A percentile compares a stretch with the other conserved stretches of the same genome.
phyloP scores from a whole-genome alignment of 352 stramenopile species.

The Salisapilia sapeloensis region DNA sequence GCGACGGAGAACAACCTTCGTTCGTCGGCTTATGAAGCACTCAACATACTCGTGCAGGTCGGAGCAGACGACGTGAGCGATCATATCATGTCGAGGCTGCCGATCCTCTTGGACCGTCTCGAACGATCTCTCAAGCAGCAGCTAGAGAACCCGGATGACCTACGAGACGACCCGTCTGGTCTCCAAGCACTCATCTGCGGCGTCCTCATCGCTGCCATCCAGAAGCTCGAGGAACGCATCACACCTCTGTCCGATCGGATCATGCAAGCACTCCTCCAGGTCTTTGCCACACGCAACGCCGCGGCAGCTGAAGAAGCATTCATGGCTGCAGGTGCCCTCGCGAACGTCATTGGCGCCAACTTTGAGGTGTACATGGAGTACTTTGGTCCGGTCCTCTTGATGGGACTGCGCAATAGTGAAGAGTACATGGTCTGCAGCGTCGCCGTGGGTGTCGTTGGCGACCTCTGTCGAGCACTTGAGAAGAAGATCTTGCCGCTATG shows the following conservation, averaged over 20 bases:
- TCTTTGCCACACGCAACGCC: constrained; percentile 88
- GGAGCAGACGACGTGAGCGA: constrained; percentile 53
- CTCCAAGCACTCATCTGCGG: constrained; percentile 80
- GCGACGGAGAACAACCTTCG: constrained; percentile 83
- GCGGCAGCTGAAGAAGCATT: constrained; percentile 93
- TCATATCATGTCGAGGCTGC: constrained; percentile 67
- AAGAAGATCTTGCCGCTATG: constrained; percentile 84
- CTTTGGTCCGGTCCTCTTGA: constrained; percentile 85
- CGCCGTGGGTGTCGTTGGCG: constrained; percentile 88
- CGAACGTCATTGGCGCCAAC: constrained; percentile 85
- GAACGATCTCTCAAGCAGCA: constrained; percentile 46
- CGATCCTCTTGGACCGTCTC: constrained; percentile 59
- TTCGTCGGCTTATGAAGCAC: constrained; percentile 84
- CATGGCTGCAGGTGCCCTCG: constrained; percentile 86
- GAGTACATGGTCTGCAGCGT: constrained; percentile 95
- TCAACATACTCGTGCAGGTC: constrained; percentile 88
- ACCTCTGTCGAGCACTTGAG: constrained; percentile 89
- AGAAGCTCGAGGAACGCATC: constrained; percentile 85
- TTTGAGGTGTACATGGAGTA: constrained; percentile 93
- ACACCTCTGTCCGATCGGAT: constrained; percentile 82
- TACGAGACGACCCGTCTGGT: constrained; percentile 54
- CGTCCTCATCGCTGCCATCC: constrained; percentile 86
- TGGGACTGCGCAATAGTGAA: constrained; percentile 88
- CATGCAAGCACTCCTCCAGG: constrained; percentile 91
- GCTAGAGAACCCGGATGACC: constrained; percentile 54